Conservation (phyloP, 345 rosid species). For the Geranium brycei region DNA sequence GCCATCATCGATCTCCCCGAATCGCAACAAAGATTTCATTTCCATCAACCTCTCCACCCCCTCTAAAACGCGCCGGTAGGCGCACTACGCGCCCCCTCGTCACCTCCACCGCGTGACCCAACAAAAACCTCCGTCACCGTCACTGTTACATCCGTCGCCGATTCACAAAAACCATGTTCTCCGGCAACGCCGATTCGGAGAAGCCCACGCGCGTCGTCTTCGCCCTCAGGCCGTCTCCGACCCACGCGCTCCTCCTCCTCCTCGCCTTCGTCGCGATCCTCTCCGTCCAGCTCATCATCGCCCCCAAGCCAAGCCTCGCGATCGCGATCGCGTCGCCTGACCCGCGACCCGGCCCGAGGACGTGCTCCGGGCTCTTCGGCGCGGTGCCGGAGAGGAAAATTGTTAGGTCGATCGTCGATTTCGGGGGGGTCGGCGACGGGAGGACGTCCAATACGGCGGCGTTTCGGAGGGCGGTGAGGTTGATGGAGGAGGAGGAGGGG, state of each 20-base stretch:
- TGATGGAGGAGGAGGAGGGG: slow-evolving; percentile 35
- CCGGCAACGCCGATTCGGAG: slow-evolving; percentile 35
- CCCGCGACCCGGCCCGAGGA: slow-evolving; percentile 8
- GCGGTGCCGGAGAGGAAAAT: slow-evolving; percentile 26
- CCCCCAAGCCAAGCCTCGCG: slow-evolving; percentile 22
- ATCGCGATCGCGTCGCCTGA: slow-evolving; percentile 3
- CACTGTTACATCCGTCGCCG: neutral
- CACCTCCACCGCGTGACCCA: neutral
- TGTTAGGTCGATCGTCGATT: slow-evolving; percentile 62
- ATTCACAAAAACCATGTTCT: neutral
- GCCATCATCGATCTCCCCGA: no score
- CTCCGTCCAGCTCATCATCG: slow-evolving; percentile 43
- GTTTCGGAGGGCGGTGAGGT: slow-evolving; percentile 51
- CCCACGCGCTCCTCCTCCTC: slow-evolving; percentile 36
- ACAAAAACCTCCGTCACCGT: neutral
- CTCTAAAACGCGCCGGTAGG: neutral
- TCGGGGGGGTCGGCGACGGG: slow-evolving; percentile 92
- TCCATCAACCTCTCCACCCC: neutral
- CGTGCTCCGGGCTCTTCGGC: slow-evolving; percentile 27
- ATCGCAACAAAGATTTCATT: no score
- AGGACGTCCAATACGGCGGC: slow-evolving; percentile 57
- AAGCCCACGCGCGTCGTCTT: slow-evolving; percentile 17
- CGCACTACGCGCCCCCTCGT: neutral
- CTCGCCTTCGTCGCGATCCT: slow-evolving; percentile 39
- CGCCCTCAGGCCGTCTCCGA: slow-evolving; percentile 31